Conservation (phyloP, 1,139 yeast species). For the Zhuliangozyma parablackwelliae region DNA sequence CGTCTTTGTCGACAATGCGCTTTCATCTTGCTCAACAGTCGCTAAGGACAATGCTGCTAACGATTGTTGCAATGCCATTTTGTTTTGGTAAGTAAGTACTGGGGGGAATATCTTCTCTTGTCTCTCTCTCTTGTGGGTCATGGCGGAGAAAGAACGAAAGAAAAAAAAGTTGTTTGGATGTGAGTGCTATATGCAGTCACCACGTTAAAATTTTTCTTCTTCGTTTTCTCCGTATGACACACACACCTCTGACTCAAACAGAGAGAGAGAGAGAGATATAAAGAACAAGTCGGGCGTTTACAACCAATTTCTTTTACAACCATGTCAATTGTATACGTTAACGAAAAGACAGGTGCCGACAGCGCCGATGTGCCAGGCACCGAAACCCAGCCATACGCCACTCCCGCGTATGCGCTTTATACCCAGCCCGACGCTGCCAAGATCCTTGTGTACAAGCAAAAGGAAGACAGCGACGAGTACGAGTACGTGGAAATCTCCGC, state of each 20-base stretch:
- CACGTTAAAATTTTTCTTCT: background rate
- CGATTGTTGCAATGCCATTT: slow-evolving; percentile 57
- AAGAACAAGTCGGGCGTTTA: background rate
- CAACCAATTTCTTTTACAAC: background rate
- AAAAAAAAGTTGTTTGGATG: too few species aligned
- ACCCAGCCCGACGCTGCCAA: slow-evolving; percentile 50
- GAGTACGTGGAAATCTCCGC: slow-evolving; percentile 80
- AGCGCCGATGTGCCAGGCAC: slow-evolving; percentile 53
- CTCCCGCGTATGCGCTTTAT: slow-evolving; percentile 80
- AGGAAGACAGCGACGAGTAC: slow-evolving; percentile 35
- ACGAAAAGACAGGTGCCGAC: slow-evolving; percentile 71
- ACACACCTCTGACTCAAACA: slow-evolving; percentile 1
- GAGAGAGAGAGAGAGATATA: background rate
- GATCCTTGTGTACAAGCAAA: slow-evolving; percentile 63
- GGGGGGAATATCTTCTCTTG: background rate
- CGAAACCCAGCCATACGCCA: slow-evolving; percentile 64
- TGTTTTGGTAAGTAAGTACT: background rate
- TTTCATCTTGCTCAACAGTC: slow-evolving; percentile 37
- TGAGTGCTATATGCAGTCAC: background rate
- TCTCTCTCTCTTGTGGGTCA: too few species aligned
- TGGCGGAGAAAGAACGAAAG: too few species aligned
- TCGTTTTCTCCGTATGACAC: too few species aligned
- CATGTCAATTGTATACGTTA: slow-evolving; percentile 51
- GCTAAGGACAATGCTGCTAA: slow-evolving; percentile 56
- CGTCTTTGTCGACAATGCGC: slow-evolving; percentile 56